These are phyloP conservation scores for Acacia concinna DNA, from an alignment of 331 rosid species.

Conservation along the genomic window DNA sequence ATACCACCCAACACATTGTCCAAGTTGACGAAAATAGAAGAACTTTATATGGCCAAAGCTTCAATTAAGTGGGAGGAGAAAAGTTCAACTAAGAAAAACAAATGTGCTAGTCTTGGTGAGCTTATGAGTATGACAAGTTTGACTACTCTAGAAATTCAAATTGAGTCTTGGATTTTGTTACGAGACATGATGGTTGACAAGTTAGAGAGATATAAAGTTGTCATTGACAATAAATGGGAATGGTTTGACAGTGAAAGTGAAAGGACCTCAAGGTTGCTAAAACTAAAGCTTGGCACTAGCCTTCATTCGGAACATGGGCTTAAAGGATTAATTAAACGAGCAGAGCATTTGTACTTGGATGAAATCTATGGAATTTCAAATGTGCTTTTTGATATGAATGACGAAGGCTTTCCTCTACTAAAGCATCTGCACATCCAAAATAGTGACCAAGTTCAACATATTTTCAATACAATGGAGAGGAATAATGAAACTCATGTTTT, in stretches of 20 bases:
- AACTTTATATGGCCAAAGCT: background rate
- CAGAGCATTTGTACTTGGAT: background rate
- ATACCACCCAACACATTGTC: background rate
- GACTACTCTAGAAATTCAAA: background rate
- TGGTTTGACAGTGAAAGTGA: background rate
- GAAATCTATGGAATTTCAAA: background rate
- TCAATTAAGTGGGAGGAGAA: background rate
- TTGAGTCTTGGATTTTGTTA: background rate
- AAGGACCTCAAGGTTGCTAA: background rate
- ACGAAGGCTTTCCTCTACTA: background rate
- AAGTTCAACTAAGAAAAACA: background rate
- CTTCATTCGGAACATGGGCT: background rate
- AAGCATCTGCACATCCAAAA: background rate
- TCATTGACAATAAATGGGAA: constrained; percentile 10
- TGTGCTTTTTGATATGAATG: background rate
- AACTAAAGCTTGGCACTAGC: background rate
- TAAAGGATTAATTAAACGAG: background rate
- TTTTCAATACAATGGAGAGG: background rate
- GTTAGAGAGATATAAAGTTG: background rate
- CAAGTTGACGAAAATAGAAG: background rate
- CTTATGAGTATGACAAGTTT: background rate
- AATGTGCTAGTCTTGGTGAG: background rate
- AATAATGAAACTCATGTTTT: background rate
- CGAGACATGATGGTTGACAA: background rate
- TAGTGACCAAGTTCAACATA: background rate